phyloP scores from a whole-genome alignment of 2,329 filamentous ascomycete genomes.

The Colletotrichum caudatum region DNA sequence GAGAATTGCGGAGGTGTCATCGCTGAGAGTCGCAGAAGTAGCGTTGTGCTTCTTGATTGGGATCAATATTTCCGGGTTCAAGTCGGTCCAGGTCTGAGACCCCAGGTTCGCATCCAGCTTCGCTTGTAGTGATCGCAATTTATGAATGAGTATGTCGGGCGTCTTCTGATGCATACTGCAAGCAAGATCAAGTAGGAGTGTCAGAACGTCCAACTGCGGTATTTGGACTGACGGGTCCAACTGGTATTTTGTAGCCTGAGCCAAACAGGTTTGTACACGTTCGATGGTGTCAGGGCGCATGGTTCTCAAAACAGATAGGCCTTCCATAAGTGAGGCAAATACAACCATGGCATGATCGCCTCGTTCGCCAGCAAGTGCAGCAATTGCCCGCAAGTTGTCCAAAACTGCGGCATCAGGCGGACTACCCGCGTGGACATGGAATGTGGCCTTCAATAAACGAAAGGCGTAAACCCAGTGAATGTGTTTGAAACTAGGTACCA shows the following conservation, averaged over 20 bases:
- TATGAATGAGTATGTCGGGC: constrained; percentile 67
- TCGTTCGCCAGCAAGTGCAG: constrained; percentile 67
- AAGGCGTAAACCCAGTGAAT: constrained; percentile 82
- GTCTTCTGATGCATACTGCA: constrained; percentile 75
- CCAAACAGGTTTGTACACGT: constrained; percentile 78
- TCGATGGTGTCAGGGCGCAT: constrained; percentile 75
- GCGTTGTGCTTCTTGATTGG: constrained; percentile 66
- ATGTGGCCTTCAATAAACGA: constrained; percentile 77
- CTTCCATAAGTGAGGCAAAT: constrained; percentile 75
- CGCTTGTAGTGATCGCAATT: constrained; percentile 71
- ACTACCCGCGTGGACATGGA: constrained; percentile 72
- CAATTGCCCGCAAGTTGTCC: constrained; percentile 76
- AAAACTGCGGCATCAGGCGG: constrained; percentile 73
- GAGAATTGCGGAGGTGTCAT: constrained; percentile 68
- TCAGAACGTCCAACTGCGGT: constrained; percentile 74
- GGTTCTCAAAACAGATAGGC: constrained; percentile 74
- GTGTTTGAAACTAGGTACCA: constrained; percentile 67
- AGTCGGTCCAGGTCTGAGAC: constrained; percentile 58
- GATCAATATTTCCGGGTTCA: constrained; percentile 63
- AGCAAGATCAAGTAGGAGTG: constrained; percentile 76
- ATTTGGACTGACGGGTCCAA: constrained; percentile 72
- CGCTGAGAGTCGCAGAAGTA: constrained; percentile 64
- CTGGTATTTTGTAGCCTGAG: constrained; percentile 79
- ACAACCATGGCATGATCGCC: constrained; percentile 75
- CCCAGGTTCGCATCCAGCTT: constrained; percentile 69